Evolutionary conservation across 768 basidiomycete genomes (phyloP).

Genomic region (Rhodotorula taiwanensis): DNA sequence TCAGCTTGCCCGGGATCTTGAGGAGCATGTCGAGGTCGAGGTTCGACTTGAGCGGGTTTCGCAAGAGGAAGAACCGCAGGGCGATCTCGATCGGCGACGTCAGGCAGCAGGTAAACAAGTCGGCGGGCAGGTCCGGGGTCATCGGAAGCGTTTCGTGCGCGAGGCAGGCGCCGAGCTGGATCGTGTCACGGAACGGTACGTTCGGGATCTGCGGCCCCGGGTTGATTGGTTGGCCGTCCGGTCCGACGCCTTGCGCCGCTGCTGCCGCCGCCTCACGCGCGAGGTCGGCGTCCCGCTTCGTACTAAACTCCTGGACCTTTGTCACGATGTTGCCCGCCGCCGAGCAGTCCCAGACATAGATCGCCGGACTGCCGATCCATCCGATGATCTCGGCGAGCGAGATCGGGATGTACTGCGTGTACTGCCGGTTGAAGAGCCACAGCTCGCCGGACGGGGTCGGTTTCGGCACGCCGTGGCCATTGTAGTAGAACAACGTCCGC

Average conservation of each 20-base stretch:
- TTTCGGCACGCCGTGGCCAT: constrained; percentile 95
- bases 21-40: constrained; percentile 82
- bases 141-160: constrained; percentile 87
- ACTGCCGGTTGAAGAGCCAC: constrained; percentile 96
- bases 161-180: constrained; percentile 90
- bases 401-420: constrained; percentile 97
- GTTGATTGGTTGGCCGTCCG: constrained; percentile 22
- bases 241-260: constrained; percentile 50
- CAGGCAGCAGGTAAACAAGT: constrained; percentile 93
- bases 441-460: constrained; percentile 89
- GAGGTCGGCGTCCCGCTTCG: constrained; percentile 45
- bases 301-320: constrained; percentile 64
- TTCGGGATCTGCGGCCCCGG: constrained; percentile 38
- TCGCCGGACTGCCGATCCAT: constrained; percentile 89
- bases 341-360: constrained; percentile 98
- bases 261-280: constrained; percentile 40
- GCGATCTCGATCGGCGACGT: constrained; percentile 98
- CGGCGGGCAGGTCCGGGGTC: constrained; percentile 92
- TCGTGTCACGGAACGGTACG: constrained; percentile 68
- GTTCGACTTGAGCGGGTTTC: constrained; percentile 76
- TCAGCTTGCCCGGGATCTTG: constrained; percentile 92
- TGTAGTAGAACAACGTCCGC: constrained; percentile 91
- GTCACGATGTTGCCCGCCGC: constrained; percentile 88
- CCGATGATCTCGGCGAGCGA: constrained; percentile 85
- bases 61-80: constrained; percentile 77